phyloP scores from a whole-genome alignment of 805 yeast species.

The Hanseniaspora jakobsenii region DNA sequence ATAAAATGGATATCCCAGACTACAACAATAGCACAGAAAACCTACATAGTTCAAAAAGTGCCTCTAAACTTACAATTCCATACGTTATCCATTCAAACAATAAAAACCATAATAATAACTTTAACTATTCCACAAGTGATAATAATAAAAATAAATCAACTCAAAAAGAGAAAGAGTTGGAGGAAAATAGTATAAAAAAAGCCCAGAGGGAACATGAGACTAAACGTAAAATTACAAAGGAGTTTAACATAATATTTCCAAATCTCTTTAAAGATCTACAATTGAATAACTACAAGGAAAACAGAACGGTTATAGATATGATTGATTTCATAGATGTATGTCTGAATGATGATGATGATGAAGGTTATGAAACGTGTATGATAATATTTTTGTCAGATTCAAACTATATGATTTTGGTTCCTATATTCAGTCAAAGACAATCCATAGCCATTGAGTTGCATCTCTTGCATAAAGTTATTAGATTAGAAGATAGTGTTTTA shows the following conservation, averaged over 20 bases:
- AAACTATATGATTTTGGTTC: constrained; percentile 3
- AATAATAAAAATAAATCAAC: neutral
- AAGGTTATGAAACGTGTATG: neutral
- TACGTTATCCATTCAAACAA: constrained; percentile 4
- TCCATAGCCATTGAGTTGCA: neutral
- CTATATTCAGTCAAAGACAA: neutral
- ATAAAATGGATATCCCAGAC: constrained; percentile 1
- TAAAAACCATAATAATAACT: neutral
- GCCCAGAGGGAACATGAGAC: neutral
- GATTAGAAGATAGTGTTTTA: constrained; percentile 6
- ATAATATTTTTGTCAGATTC: neutral
- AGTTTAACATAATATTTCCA: constrained; percentile 1
- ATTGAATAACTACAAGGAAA: neutral
- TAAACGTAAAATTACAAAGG: constrained; percentile 2
- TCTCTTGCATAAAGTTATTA: constrained; percentile 5
- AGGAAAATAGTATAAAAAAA: neutral
- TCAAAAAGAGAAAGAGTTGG: neutral
- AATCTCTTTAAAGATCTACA: neutral
- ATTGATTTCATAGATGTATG: constrained; percentile 9
- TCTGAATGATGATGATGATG: neutral
- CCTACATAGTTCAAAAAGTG: too few species aligned
- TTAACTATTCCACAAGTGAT: neutral
- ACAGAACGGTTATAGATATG: neutral
- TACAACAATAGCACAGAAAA: neutral
- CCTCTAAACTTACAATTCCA: too few species aligned